Evolutionary conservation across 1,284 basidiomycete genomes (phyloP), one percentile per base, ranked within the genome.

Genomic region (Boletellus deceptivus): DNA sequence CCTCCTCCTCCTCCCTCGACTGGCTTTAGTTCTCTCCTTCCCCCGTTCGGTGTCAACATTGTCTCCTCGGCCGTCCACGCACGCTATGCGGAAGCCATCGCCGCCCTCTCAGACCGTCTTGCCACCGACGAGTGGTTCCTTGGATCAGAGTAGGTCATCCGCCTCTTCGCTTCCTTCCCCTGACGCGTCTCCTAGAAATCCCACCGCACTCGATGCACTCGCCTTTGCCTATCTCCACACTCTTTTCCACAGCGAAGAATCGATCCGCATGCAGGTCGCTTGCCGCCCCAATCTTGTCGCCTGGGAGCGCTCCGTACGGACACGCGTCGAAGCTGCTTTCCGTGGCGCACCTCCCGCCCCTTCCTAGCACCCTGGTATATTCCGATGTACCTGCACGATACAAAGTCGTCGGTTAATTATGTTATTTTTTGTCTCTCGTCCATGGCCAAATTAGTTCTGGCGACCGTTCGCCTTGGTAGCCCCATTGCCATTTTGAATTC

Each of bases 111-210:
- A 0, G 84, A 86, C 56, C 77, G 88, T 22, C 75, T 91, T 2
- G 84, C 82, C 22, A 79, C 78, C 3, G 84, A 90, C 61, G 80
- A 76, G 53, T 91, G 89, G 89, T 86, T 91, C 70, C 75, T 91
- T 4, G 83, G 77, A 34, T 91, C 88, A 17, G 70, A 69, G 89
- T 90, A 64, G 53, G 83, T 74, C 7, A 34, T n/a, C 4, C 34
- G 16, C 10, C 17, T n/a, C 6, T 43, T 44, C 44, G 17, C 47
- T 13, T 36, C 10, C 17, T 36, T 43, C 27, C 43, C 1, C 50
- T 57, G 44, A 49, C 59, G 38, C n/a, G 37, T 49, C 20, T 46
- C 34, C 40, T 44, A 57, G 88, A 41, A 72, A 73, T 25, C 85
- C 89, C 14, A 91, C 89, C 3, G 78, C 84, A 1, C 77, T 91